A percentile compares a stretch with the other conserved stretches of the same genome.
Conservation (phyloP, 805 yeast genomes). For the Yamadazyma philogaea region DNA sequence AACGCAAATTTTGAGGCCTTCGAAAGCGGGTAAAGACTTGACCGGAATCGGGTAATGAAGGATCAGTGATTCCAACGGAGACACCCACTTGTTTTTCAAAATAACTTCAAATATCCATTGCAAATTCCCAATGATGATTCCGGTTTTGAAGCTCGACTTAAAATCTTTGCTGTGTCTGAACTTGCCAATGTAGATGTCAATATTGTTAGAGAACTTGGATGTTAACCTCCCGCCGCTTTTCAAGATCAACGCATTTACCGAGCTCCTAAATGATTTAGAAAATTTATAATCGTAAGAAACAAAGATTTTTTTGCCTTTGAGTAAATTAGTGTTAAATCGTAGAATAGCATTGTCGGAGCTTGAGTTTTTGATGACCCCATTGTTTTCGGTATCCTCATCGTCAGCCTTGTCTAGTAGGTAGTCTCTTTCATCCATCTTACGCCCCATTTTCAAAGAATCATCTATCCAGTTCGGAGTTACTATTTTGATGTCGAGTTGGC, state of each 20-base stretch:
- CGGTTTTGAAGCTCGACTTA: constrained; percentile 38
- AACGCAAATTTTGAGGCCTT: constrained; percentile 55
- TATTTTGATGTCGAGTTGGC: constrained; percentile 45
- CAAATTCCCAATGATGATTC: constrained; percentile 58
- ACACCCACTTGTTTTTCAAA: constrained; percentile 49
- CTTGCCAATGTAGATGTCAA: constrained; percentile 55
- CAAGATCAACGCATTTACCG: constrained; percentile 45
- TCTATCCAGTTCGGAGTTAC: constrained; percentile 82
- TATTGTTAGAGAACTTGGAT: constrained; percentile 16
- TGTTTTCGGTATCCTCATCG: constrained; percentile 8
- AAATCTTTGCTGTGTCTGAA: constrained; percentile 60
- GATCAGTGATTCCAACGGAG: constrained; percentile 52
- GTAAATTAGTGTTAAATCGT: constrained; percentile 19
- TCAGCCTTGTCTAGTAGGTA: constrained; percentile 31
- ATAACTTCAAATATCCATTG: constrained; percentile 75
- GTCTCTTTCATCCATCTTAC: constrained; percentile 49
- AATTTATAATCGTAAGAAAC: constrained; percentile 55
- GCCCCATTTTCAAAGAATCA: constrained; percentile 56
- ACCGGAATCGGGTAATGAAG: constrained; percentile 69
- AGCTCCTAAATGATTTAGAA: constrained; percentile 38
- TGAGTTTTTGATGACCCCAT: neutral
- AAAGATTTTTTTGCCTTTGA: constrained; percentile 47
- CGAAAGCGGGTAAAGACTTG: constrained; percentile 51
- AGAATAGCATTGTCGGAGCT: constrained; percentile 3
- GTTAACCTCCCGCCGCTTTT: constrained; percentile 54